Evolutionary conservation across 2,329 filamentous ascomycete genomes (phyloP), one percentile per base, ranked within the genome.

Genomic region (Pseudogymnoascus sp.): DNA sequence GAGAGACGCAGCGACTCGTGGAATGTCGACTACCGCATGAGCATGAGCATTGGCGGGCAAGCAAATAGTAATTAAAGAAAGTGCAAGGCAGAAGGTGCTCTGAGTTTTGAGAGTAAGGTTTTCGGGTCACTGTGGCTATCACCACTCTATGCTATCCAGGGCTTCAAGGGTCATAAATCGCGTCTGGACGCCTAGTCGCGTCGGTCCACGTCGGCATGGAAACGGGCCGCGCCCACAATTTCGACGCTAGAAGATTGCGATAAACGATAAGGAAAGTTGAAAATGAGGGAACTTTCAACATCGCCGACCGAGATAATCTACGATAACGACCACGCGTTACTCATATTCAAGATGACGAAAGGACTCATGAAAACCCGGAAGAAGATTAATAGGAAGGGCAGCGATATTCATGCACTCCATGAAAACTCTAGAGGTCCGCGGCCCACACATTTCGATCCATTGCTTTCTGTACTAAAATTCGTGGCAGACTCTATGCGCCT

Each of bases 341-440:
- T 35, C 49, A 3, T 12, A 55, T 6, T 62, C 72, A 81, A 70
- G 23, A 96, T 96, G 92, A 84, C 90, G 12, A 88, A 86, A 72
- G 84, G 87, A 49, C 77, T 97, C 5, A 79, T 85, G 66, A 97
- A 97, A 74, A 89, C 94, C 19, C 85, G 89, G 66, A 97, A 97
- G 78, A 86, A 91, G 67, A 93, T 97, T 67, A 80, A 86, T 35
- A 96, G 96, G 79, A 86, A 89, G 67, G 85, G 86, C 67, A 85
- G 86, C 19, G 85, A 86, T 39, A 82, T 91, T 55, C 86, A 87
- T 30, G 82, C 88, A 11, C 81, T 97, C 22, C 93, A 97, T 72
- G 89, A 92, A 75, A 91, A 91, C 73, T 96, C 92, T 64, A 83
- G 94, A 67, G 58, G 58, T 60, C 14, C 58, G 38, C 22, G 16